Evolutionary conservation across 2,329 filamentous ascomycete genomes (phyloP), one percentile per base, ranked within the genome.

Genomic region (Alternaria triticina): DNA sequence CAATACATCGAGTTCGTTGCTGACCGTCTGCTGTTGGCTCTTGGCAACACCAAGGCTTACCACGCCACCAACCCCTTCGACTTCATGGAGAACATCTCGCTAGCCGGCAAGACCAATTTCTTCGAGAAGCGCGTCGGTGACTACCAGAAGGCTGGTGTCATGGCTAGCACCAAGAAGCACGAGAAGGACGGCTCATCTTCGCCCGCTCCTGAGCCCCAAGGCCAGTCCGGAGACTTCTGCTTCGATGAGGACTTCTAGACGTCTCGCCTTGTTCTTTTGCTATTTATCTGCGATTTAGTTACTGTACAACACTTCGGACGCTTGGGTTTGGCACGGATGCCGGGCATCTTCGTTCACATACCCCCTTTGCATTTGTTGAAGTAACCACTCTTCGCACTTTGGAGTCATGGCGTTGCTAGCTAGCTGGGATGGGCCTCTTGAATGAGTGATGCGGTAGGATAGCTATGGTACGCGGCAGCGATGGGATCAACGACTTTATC

Each of bases 1-100:
- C 95, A 98, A 85, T 99, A 99, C 87, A 99, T 99, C 73, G 96
- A 99, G 88, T 99, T 99, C 75, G 96, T 99, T 52, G 96, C 96
- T 69, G 96, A 99, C 82, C 92, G 96, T 74, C 91, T 99, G 36
- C 89, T 99, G 36, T 86, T 98, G 62, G 90, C 96, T 30, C 91
- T 99, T 50, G 96, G 96, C 77, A 97, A 97, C 83, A 88, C 92
- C 75, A 98, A 97, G 87, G 87, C 92, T 76, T 99, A 97, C 89
- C 92, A 96, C 79, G 86, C 91, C 25, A 88, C 90, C 81, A 99
- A 99, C 86, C 96, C 96, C 80, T 99, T 99, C 81, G 96, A 99
- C 87, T 99, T 99, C 83, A 99, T 99, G 96, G 96, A 99, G 88
- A 97, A 97, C 85, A 99, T 99, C 83, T 98, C 96, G 22, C 88